Evolutionary conservation across 2,329 filamentous ascomycete genomes (phyloP).

Genomic region (Trichoderma aggressivum): DNA sequence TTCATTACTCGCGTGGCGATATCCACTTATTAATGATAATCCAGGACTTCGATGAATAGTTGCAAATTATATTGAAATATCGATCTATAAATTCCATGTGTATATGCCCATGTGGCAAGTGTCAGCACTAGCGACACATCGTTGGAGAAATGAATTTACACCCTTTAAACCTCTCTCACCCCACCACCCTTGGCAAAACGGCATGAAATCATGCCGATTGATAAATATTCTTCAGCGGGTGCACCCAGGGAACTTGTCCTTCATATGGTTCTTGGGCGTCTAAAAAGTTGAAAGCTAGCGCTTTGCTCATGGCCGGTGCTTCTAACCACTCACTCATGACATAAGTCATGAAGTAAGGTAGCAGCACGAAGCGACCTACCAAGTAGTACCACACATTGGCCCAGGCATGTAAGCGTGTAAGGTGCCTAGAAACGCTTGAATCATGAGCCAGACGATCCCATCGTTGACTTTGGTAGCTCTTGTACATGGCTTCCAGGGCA

Average conservation of each 20-base stretch:
- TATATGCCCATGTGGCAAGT: background rate
- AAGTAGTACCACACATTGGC: constrained; percentile 27
- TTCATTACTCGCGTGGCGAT: background rate
- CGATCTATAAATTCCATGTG: background rate
- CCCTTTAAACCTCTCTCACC: background rate
- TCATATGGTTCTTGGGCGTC: constrained; percentile 1
- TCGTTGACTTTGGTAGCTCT: constrained; percentile 22
- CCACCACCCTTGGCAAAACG: background rate
- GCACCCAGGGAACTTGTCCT: background rate
- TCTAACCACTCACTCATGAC: background rate
- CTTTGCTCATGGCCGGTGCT: background rate
- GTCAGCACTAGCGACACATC: background rate
- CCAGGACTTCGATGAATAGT: background rate
- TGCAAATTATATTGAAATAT: background rate
- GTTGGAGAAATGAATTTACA: background rate
- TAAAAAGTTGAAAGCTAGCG: background rate
- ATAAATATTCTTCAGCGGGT: background rate
- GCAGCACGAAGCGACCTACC: constrained; percentile 23
- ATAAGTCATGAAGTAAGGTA: background rate
- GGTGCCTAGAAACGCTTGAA: background rate
- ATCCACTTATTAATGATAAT: background rate
- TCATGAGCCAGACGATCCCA: constrained; percentile 21
- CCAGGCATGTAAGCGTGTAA: constrained; percentile 29
- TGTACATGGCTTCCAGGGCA: constrained; percentile 20
- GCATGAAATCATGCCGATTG: background rate